Evolutionary conservation across 768 basidiomycete species (phyloP).

Genomic region (Daedaleopsis nitida): DNA sequence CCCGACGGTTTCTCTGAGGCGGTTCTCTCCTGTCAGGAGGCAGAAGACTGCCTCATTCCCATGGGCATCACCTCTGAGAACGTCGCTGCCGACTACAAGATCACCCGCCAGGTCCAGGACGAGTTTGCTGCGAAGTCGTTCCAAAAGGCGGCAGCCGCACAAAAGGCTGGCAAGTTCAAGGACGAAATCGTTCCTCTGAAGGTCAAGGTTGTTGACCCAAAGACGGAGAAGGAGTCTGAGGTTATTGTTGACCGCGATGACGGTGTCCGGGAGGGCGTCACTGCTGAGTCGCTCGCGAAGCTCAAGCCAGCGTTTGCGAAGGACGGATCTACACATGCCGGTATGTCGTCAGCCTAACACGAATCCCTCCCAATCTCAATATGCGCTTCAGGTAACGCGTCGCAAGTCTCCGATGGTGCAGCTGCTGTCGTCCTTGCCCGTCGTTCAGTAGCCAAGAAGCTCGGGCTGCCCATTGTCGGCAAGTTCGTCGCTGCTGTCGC

Average conservation of each 20-base stretch:
- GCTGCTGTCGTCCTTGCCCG: constrained; percentile 86
- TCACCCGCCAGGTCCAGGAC: constrained; percentile 80
- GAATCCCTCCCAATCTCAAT: background rate
- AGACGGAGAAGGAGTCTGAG: constrained; percentile 66
- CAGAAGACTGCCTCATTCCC: constrained; percentile 81
- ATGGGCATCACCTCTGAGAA: constrained; percentile 98
- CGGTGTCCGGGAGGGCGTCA: constrained; percentile 85
- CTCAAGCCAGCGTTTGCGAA: constrained; percentile 85
- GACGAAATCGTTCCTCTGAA: constrained; percentile 84
- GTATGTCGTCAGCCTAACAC: constrained; percentile 26
- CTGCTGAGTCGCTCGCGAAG: constrained; percentile 73
- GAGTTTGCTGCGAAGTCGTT: constrained; percentile 83
- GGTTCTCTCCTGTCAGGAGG: constrained; percentile 64
- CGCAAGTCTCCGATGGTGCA: constrained; percentile 91
- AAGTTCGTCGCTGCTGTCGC: constrained; percentile 74
- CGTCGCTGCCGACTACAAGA: constrained; percentile 74
- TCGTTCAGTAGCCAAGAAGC: constrained; percentile 76
- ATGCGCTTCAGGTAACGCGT: constrained; percentile 64
- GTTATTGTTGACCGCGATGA: constrained; percentile 81
- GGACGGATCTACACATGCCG: constrained; percentile 77
- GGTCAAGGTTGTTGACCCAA: constrained; percentile 69
- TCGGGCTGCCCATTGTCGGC: constrained; percentile 84
- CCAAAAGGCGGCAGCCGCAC: constrained; percentile 80
- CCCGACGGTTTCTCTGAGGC: constrained; percentile 64
- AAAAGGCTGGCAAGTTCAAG: constrained; percentile 80